Evolutionary conservation across 345 rosid genomes (phyloP).

Genomic region (Litchi chinensis): DNA sequence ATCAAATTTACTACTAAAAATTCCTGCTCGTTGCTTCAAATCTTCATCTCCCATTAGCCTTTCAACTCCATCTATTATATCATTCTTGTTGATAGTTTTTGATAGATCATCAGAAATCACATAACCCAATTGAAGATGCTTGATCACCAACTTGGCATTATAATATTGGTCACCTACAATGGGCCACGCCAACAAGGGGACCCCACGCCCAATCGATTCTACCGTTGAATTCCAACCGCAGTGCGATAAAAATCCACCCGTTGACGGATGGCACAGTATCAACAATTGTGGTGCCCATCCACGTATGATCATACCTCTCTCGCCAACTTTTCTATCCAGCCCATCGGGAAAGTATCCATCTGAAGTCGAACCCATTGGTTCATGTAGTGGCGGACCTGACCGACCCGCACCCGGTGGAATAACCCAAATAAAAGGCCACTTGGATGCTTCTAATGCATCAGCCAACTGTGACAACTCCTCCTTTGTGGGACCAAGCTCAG

Average conservation of each 20-base stretch:
- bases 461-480: slow-evolving; percentile 37
- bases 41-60: slow-evolving; percentile 42
- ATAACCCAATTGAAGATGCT: slow-evolving; percentile 25
- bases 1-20: slow-evolving; percentile 20
- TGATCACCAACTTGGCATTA: slow-evolving; percentile 37
- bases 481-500: slow-evolving; percentile 37
- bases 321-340: slow-evolving; percentile 27
- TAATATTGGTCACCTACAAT: slow-evolving; percentile 41
- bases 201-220: slow-evolving; percentile 38
- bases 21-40: slow-evolving; percentile 22
- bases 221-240: slow-evolving; percentile 53
- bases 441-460: slow-evolving; percentile 27
- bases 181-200: slow-evolving; percentile 43
- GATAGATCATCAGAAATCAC: slow-evolving; percentile 30
- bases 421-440: slow-evolving; percentile 34
- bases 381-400: slow-evolving; percentile 16
- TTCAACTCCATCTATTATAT: slow-evolving; percentile 39
- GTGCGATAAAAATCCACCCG: slow-evolving; percentile 46
- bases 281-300: slow-evolving; percentile 51
- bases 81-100: slow-evolving; percentile 14
- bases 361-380: not conserved
- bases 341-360: slow-evolving; percentile 25
- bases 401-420: slow-evolving; percentile 26
- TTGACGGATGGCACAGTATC: slow-evolving; percentile 43
- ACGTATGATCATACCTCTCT: slow-evolving; percentile 39